Conservation (phyloP, 495 filamentous ascomycete species). For the Parathielavia appendiculata region DNA sequence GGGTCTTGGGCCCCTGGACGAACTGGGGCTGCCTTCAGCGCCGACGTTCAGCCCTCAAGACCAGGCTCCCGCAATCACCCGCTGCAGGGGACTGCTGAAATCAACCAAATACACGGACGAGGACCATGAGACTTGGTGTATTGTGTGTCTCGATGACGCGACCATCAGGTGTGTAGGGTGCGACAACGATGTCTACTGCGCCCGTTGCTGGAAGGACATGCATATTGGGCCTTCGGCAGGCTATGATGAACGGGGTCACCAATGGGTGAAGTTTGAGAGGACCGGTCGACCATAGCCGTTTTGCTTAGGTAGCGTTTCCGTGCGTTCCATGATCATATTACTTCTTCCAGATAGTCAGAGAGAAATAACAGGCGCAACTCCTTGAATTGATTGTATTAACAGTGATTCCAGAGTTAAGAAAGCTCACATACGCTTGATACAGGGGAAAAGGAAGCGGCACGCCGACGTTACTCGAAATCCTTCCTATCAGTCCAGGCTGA, state of each 20-base stretch:
- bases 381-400: no score
- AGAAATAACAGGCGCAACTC: no score
- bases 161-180: slow-evolving; percentile 58
- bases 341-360: no score
- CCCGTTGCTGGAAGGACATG: slow-evolving; percentile 62
- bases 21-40: slow-evolving; percentile 48
- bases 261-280: slow-evolving; percentile 38
- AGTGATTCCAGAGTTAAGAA: background rate
- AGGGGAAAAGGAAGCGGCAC: background rate
- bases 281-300: background rate
- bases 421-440: background rate
- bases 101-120: slow-evolving; percentile 49
- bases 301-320: no score
- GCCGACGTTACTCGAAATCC: background rate
- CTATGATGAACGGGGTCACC: slow-evolving; percentile 51
- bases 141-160: slow-evolving; percentile 64
- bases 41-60: slow-evolving; percentile 48
- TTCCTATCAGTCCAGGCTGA: background rate
- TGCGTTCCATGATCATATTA: no score
- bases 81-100: background rate
- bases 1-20: slow-evolving; percentile 29
- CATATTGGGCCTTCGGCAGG: slow-evolving; percentile 55
- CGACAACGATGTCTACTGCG: slow-evolving; percentile 61
- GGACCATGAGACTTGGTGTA: slow-evolving; percentile 64
- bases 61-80: background rate